These are phyloP conservation scores for Daldinia grandis DNA, from an alignment of 495 filamentous ascomycete genomes.

Conservation along the genomic window DNA sequence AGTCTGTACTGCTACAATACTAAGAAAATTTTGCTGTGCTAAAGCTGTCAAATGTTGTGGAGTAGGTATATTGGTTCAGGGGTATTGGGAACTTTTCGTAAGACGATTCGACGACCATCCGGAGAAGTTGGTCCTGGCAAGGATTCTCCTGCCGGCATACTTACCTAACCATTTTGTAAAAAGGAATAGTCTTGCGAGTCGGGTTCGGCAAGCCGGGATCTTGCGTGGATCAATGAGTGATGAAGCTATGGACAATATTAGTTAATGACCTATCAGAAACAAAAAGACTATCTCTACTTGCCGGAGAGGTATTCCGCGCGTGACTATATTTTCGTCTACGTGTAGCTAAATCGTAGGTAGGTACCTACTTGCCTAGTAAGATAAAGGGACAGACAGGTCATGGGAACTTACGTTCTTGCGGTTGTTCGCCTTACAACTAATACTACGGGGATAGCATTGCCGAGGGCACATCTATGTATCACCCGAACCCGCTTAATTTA, in stretches of 20 bases:
- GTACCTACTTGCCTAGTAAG: background rate
- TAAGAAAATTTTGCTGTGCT: background rate
- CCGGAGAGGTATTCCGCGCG: background rate
- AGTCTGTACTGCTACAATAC: background rate
- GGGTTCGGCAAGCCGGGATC: background rate
- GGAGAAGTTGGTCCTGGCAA: background rate
- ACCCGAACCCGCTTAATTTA: background rate
- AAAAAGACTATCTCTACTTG: background rate
- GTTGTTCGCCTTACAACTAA: background rate
- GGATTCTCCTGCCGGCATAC: background rate
- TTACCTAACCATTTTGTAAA: background rate
- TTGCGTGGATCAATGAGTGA: background rate
- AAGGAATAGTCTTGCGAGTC: background rate
- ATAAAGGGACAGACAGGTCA: background rate
- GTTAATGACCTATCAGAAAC: slow-evolving; percentile 19
- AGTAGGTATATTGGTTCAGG: background rate
- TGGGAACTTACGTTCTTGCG: no score
- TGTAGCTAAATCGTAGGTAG: background rate
- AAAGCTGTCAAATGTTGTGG: background rate
- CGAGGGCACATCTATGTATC: background rate
- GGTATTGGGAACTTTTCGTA: background rate
- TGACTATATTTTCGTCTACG: background rate
- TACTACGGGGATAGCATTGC: background rate
- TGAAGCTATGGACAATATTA: background rate
- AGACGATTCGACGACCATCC: background rate